Conservation (phyloP, 306 rosid species). For the Gastrolobium bilobum region DNA sequence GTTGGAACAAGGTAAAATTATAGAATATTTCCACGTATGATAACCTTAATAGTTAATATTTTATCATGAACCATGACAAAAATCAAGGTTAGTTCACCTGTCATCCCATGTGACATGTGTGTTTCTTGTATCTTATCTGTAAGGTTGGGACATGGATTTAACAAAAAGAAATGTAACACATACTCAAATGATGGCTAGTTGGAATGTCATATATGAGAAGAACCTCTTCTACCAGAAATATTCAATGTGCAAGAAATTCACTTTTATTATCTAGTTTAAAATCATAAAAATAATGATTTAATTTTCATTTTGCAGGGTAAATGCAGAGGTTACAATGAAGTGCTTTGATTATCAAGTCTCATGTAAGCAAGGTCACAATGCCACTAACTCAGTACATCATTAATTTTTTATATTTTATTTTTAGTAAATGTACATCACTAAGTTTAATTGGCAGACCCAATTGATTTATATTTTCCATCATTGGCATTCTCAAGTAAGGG, state of each 20-base stretch:
- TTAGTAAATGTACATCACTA: too few species aligned
- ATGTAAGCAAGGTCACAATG: background rate
- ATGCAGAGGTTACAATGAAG: conserved; percentile 1
- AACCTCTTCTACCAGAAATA: background rate
- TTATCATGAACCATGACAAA: conserved; percentile 22
- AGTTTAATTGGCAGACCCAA: background rate
- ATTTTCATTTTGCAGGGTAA: conserved; percentile 1
- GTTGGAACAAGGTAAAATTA: conserved; percentile 2
- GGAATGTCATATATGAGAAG: background rate
- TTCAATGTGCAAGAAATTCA: conserved; percentile 2
- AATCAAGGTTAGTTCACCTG: conserved; percentile 12
- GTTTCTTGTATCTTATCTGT: conserved; percentile 5
- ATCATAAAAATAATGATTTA: background rate
- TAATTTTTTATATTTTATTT: too few species aligned
- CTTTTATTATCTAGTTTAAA: background rate
- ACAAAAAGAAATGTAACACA: conserved; percentile 3
- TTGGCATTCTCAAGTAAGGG: conserved; percentile 9
- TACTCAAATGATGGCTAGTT: background rate
- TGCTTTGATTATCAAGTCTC: background rate
- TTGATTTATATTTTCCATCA: conserved; percentile 4
- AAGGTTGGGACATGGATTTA: background rate
- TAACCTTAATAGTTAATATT: conserved; percentile 5
- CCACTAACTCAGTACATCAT: background rate
- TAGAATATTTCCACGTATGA: background rate
- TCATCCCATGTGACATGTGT: background rate